Evolutionary conservation across 1,139 yeast species (phyloP).

Genomic region (Geotrichum phurueaensis): DNA sequence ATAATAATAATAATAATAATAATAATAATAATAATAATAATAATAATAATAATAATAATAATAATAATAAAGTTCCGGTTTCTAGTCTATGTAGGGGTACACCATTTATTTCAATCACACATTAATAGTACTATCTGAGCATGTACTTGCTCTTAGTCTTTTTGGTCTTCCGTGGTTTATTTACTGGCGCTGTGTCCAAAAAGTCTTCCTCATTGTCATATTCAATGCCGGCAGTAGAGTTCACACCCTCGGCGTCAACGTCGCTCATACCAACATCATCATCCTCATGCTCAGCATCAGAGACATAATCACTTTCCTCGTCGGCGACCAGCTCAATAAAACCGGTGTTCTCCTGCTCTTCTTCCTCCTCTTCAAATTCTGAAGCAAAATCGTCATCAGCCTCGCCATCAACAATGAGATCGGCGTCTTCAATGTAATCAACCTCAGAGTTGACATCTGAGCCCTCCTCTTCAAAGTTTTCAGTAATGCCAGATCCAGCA

Average conservation of each 20-base stretch:
- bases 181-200: neutral
- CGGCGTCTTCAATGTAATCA: constrained; percentile 47
- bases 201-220: constrained; percentile 8
- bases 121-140: neutral
- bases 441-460: constrained; percentile 37
- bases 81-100: neutral
- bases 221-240: constrained; percentile 22
- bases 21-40: no score
- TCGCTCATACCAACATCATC: constrained; percentile 28
- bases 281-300: constrained; percentile 18
- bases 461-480: constrained; percentile 36
- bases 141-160: neutral
- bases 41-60: no score
- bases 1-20: no score
- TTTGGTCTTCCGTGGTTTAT: neutral
- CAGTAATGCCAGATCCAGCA: constrained; percentile 28
- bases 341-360: neutral
- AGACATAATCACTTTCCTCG: constrained; percentile 3
- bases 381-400: constrained; percentile 40
- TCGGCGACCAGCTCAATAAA: constrained; percentile 11
- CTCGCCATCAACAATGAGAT: constrained; percentile 39
- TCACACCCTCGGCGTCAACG: constrained; percentile 26
- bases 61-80: neutral
- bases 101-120: neutral
- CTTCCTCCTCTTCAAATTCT: constrained; percentile 31